Base-by-base conservation (phyloP, 208 protist genomes). In the Leishmania turanica region DNA sequence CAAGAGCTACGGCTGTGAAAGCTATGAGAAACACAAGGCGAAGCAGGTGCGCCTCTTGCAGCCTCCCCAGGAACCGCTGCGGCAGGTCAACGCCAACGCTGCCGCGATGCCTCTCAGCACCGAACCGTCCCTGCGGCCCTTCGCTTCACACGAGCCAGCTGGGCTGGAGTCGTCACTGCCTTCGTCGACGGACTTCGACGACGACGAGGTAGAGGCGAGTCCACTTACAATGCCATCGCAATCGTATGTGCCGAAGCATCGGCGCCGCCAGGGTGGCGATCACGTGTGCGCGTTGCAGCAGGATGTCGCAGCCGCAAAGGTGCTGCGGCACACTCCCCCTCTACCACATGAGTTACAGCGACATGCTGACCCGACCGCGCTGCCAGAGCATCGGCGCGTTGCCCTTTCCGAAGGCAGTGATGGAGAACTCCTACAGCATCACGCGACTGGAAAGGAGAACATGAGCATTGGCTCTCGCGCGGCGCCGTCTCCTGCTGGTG, bases 161-260 rank as follows among this genome's bases (percentile, higher is more conserved):
- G 69, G 24, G 69, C 42, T 11, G 45, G 24, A n/a, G 40, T 15
- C n/a, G 42, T 53, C 37, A 6, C 45, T 19, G n/a, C 51, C 53
- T 11, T 76, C 51, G 31, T 58, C 31, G 51, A 1, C 17, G 5
- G 15, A 71, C 31, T 76, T 56, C 37, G 40, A 60, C 1, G 74
- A n/a, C 54, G 70, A 49, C 37, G 80, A 68, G 11, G 60, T 86
- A 1, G 70, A 77, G 11, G 53, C 82, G 31, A 86, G 81, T 73
- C 76, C 81, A 13, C 54, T 86, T 19, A 81, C 78, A 8, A 75
- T 77, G 11, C 79, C 81, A 15, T 83, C 78, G 11, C 77, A 81
- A 64, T 85, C 81, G 1, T 81, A 78, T 72, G 47, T 85, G 21
- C 71, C 75, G 1, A 62, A 81, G 40, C 40, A 65, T 58, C 76